Evolutionary conservation across 192 early-diverging fungal genomes (phyloP), one percentile per base, ranked within the genome.

Genomic region (Dissophora ornata): DNA sequence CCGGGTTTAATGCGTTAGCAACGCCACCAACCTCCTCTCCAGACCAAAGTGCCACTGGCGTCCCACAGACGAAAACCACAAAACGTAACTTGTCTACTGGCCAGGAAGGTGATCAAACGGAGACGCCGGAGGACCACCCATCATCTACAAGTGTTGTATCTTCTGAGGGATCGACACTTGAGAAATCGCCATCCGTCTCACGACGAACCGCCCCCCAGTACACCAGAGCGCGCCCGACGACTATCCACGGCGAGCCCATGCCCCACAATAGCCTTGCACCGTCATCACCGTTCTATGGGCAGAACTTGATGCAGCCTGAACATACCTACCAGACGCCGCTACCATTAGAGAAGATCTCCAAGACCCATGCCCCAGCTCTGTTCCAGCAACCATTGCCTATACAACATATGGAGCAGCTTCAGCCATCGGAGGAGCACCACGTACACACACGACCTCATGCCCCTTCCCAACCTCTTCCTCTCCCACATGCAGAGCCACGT

Each of bases 241-340:
- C 73, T 19, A 77, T 77, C 30, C 73, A 77, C 22, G 73, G 73
- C 8, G 73, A 67, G 44, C 71, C 71, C 12, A 55, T 65, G 44
- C 63, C 71, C 4, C 73, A 67, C 6, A 34, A 28, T 29, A 13
- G 40, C 4, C 36, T 41, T 22, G 4, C 3, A 7, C 50, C 32
- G 13, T n/a, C 13, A n/a, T 29, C 45, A 5, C n/a, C 47, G 10
- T 60, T 42, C 36, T 55, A 36, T 42, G 63, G 49, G 32, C 41
- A 63, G 54, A 18, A 24, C 15, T 0, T 55, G 12, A 40, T 44
- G 36, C 36, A 38, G 36, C 7, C 36, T 38, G 7, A 38, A 38
- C 36, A 38, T 38, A 13, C 52, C 28, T 62, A 41, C 42, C 56
- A 40, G 40, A 33, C 51, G n/a, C 46, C 52, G 0, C 46, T 46